Evolutionary conservation across 2,329 filamentous ascomycete species (phyloP), one percentile per base, ranked within the genome.

Genomic region (Aciculosporium take): DNA sequence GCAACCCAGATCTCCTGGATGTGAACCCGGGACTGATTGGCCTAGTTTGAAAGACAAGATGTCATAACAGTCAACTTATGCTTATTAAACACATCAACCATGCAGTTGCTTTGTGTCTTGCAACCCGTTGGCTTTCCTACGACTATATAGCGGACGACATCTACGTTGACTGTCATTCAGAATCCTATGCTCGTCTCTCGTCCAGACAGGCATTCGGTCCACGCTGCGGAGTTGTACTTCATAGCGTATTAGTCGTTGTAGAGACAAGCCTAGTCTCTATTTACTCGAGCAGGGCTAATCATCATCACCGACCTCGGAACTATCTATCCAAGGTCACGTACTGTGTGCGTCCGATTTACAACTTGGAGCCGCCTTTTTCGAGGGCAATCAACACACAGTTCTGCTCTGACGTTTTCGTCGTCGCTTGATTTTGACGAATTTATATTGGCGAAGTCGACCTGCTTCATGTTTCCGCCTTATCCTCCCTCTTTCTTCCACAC

Each of bases 271-370:
- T 18, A 33, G 25, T 15, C 21, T 33, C 21, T 40, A 7, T 35
- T 15, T 27, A 17, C 24, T 36, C 30, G 25, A 33, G 39, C 36
- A 33, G 17, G 30, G 39, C 43, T 41, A 29, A 41, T 44, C n/a
- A 37, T 38, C n/a, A 39, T 5, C 37, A 20, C 28, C 25, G 41
- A 27, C 20, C 37, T 27, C 21, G 13, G n/a, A 39, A n/a, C 10
- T 25, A 28, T 35, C 21, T 21, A 23, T 20, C 10, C 33, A 5
- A 32, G 23, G 32, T 12, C 20, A 27, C 10, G 23, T 27, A 24
- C 24, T 37, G 5, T 25, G 28, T n/a, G 9, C 31, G 13, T 18
- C 37, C n/a, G 5, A 12, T 7, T 20, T 21, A 24, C 24, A 6
- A 12, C 12, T 25, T 40, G 20, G 30, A n/a, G 29, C 29, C 25